Conservation (phyloP, 345 rosid species). For the Dovyalis caffra region DNA sequence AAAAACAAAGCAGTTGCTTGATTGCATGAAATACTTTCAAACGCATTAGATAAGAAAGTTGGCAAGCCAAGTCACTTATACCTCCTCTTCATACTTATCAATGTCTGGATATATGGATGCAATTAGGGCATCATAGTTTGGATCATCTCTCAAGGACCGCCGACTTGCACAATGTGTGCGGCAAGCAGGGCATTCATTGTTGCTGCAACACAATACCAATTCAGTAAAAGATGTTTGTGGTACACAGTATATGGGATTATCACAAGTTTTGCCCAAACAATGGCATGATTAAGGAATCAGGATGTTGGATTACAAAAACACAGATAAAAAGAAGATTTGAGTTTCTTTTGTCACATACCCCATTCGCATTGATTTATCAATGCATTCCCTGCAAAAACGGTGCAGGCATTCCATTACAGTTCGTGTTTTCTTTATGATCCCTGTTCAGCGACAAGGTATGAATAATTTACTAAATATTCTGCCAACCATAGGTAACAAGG, state of each 20-base stretch:
- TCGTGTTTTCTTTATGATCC: conserved; percentile 90
- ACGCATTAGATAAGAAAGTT: conserved; percentile 9
- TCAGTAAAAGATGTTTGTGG: background rate
- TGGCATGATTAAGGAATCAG: background rate
- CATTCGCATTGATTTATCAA: conserved; percentile 92
- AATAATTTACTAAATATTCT: background rate
- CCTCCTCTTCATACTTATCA: conserved; percentile 80
- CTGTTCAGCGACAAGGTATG: conserved; percentile 36
- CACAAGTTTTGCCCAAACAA: conserved; percentile 12
- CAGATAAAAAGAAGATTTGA: background rate
- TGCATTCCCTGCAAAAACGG: conserved; percentile 93
- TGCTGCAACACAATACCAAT: conserved; percentile 52
- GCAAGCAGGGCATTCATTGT: conserved; percentile 97
- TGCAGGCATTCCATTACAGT: conserved; percentile 97
- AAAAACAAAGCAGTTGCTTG: conserved; percentile 10
- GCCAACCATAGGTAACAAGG: background rate
- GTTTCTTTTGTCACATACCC: conserved; percentile 53
- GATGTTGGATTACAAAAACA: background rate
- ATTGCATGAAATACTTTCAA: conserved; percentile 10
- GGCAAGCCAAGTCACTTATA: conserved; percentile 23
- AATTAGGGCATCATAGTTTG: conserved; percentile 83
- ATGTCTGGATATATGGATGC: conserved; percentile 77
- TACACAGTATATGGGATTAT: conserved; percentile 4
- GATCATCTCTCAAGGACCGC: conserved; percentile 94
- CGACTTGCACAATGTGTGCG: conserved; percentile 98